Evolutionary conservation across 345 rosid genomes (phyloP).

Genomic region (Melaleuca alternifolia): DNA sequence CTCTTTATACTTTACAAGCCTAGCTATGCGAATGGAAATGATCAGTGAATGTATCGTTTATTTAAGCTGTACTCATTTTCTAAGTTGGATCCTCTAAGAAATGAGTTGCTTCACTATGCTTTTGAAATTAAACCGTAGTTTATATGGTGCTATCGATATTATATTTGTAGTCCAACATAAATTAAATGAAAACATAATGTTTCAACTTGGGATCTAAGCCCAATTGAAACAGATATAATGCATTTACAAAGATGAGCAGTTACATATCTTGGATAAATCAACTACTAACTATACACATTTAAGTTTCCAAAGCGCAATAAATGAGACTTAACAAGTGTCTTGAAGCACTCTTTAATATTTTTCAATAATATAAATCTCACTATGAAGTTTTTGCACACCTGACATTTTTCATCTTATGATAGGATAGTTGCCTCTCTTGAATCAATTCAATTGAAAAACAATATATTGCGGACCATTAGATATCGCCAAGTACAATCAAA

Average conservation of each 20-base stretch:
- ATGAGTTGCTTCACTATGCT: neutral
- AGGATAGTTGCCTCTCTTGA: neutral
- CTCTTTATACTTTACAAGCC: neutral
- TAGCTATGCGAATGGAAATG: neutral
- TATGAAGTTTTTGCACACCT: neutral
- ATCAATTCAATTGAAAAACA: neutral
- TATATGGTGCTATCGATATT: neutral
- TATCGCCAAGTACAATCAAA: neutral
- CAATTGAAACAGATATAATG: neutral
- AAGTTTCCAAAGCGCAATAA: neutral
- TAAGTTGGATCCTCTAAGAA: neutral
- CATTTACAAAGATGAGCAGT: neutral
- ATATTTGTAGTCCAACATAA: neutral
- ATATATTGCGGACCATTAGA: neutral
- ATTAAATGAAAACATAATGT: neutral
- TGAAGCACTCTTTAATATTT: neutral
- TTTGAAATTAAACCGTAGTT: neutral
- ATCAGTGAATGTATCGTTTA: neutral
- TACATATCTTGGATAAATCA: neutral
- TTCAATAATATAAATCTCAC: neutral
- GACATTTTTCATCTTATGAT: neutral
- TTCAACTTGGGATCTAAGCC: too few relatives aligned
- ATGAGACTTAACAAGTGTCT: neutral
- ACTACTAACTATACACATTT: neutral
- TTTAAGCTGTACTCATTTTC: neutral